Conservation (phyloP, 257 asterid species). For the Sherardia arvensis region DNA sequence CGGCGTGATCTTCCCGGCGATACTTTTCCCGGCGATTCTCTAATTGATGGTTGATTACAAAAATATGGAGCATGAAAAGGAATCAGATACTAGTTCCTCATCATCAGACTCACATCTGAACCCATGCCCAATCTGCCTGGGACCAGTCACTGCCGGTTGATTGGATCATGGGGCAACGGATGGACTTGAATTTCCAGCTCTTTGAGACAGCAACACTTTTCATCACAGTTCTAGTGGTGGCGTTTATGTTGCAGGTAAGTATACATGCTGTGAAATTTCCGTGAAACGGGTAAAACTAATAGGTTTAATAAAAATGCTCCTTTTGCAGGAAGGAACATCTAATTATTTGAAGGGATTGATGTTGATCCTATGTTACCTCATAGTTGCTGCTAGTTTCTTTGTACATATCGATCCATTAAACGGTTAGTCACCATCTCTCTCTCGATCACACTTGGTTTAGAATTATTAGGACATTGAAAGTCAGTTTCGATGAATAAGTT, state of each 20-base stretch:
- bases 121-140: too few relatives aligned
- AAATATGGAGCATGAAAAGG: too few relatives aligned
- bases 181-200: conserved; percentile 97
- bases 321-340: conserved; percentile 46
- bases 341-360: conserved; percentile 49
- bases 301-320: neutral
- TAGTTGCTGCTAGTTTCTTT: conserved; percentile 52
- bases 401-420: conserved; percentile 36
- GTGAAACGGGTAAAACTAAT: neutral
- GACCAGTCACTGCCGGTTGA: too few relatives aligned
- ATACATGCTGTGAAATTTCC: neutral
- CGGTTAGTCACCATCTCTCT: conserved; percentile 33
- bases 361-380: conserved; percentile 54
- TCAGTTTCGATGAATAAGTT: neutral
- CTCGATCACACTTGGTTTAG: too few relatives aligned
- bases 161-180: conserved; percentile 89
- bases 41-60: too few relatives aligned
- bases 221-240: conserved; percentile 94
- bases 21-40: too few relatives aligned
- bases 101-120: too few relatives aligned
- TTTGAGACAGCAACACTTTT: conserved; percentile 95
- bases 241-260: conserved; percentile 96
- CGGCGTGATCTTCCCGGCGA: too few relatives aligned
- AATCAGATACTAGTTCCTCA: too few relatives aligned
- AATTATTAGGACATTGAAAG: neutral